Percentiles rank a stretch among this genome's conserved stretches.
Conservation (phyloP, 2,329 filamentous ascomycete species). For the Blumeria graminis region DNA sequence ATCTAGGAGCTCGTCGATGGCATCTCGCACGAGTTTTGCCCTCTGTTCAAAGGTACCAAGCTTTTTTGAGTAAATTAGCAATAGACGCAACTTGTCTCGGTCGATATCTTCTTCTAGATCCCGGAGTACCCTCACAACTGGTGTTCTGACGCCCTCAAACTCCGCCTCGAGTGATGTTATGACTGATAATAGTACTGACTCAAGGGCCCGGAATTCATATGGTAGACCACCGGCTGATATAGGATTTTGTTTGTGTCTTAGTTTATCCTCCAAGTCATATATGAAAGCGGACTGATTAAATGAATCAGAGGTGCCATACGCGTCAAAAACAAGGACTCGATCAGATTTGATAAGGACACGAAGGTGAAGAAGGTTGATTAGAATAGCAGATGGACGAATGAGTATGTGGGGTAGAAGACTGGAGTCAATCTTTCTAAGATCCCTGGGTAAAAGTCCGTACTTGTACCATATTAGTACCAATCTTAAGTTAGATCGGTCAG, state of each 20-base stretch:
- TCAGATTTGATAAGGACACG: slow-evolving; percentile 90
- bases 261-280: slow-evolving; percentile 84
- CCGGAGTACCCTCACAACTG: slow-evolving; percentile 66
- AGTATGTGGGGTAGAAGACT: slow-evolving; percentile 89
- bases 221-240: slow-evolving; percentile 42
- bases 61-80: slow-evolving; percentile 86
- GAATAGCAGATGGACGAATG: slow-evolving; percentile 73
- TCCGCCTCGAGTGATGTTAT: slow-evolving; percentile 81
- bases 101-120: slow-evolving; percentile 95
- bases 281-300: slow-evolving; percentile 95
- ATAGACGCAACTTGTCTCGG: slow-evolving; percentile 68
- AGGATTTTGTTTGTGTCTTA: slow-evolving; percentile 50
- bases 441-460: slow-evolving; percentile 82
- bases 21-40: slow-evolving; percentile 75
- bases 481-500: neutral
- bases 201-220: slow-evolving; percentile 88
- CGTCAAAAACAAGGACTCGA: slow-evolving; percentile 83
- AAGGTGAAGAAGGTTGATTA: slow-evolving; percentile 89
- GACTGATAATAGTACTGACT: slow-evolving; percentile 84
- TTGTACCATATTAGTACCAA: slow-evolving; percentile 15
- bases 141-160: slow-evolving; percentile 80
- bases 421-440: slow-evolving; percentile 92
- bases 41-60: slow-evolving; percentile 96
- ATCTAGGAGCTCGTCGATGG: slow-evolving; percentile 84
- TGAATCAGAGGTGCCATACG: slow-evolving; percentile 81